Evolutionary conservation across 2,329 filamentous ascomycete genomes (phyloP).

Genomic region (Exophiala sp.): DNA sequence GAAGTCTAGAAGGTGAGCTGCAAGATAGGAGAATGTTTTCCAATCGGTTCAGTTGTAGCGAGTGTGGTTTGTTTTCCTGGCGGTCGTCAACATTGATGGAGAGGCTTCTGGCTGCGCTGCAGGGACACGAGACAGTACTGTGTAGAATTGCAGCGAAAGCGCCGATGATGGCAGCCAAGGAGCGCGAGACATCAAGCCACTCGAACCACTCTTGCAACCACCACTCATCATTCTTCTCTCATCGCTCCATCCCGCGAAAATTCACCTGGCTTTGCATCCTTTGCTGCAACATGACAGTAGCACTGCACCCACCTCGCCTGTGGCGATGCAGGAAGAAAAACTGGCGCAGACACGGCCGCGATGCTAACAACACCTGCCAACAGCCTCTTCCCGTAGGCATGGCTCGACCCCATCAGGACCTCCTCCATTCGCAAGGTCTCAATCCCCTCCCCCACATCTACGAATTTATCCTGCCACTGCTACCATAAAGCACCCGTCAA

Average conservation of each 20-base stretch:
- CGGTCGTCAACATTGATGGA: neutral
- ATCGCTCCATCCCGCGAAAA: neutral
- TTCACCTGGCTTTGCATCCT: neutral
- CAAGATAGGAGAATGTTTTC: neutral
- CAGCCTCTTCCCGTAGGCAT: neutral
- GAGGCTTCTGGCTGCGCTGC: neutral
- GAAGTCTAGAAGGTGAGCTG: neutral
- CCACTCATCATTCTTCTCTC: neutral
- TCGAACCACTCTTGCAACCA: neutral
- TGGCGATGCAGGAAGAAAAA: no score
- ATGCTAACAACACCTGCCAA: neutral
- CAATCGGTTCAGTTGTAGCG: neutral
- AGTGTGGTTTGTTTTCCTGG: neutral
- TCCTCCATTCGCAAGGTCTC: conserved; percentile 18
- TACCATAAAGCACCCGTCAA: conserved; percentile 3
- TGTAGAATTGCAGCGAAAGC: neutral
- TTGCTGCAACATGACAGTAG: neutral
- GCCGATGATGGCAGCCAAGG: neutral
- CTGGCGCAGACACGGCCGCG: neutral
- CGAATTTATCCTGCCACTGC: neutral
- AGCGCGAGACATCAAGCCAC: neutral
- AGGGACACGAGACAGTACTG: neutral
- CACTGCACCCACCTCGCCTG: no score
- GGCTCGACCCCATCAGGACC: neutral
- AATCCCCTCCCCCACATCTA: neutral